phyloP scores from a whole-genome alignment of 306 rosid species.

The Begonia peltatifolia region DNA sequence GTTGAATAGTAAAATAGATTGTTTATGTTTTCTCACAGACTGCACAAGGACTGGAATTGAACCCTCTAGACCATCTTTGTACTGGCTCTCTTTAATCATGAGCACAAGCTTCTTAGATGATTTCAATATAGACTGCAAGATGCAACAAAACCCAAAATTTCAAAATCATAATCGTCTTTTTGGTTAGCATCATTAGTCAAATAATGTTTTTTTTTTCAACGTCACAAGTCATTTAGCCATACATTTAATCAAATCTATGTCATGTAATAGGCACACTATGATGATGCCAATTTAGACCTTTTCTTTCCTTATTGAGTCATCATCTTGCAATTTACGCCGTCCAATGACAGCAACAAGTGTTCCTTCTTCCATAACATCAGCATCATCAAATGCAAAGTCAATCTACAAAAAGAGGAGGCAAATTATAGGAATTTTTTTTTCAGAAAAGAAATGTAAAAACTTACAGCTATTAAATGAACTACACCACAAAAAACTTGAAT shows the following conservation, averaged over 20 bases:
- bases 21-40: slow-evolving; percentile 30
- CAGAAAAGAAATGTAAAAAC: too few relatives aligned
- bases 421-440: neutral
- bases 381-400: slow-evolving; percentile 92
- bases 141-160: slow-evolving; percentile 1
- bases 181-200: too few relatives aligned
- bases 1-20: too few relatives aligned
- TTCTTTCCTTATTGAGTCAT: slow-evolving; percentile 63
- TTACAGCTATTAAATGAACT: neutral
- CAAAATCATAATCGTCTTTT: neutral
- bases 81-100: slow-evolving; percentile 58
- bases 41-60: slow-evolving; percentile 75
- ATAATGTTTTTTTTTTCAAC: too few relatives aligned
- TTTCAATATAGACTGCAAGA: slow-evolving; percentile 48
- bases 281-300: slow-evolving; percentile 21
- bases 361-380: slow-evolving; percentile 78
- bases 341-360: slow-evolving; percentile 66
- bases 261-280: neutral
- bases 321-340: slow-evolving; percentile 34
- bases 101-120: slow-evolving; percentile 45
- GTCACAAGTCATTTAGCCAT: too few relatives aligned
- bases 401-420: slow-evolving; percentile 48
- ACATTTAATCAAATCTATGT: too few relatives aligned
- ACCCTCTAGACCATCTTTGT: slow-evolving; percentile 62
- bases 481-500: neutral